phyloP scores from a whole-genome alignment of 2,329 filamentous ascomycete genomes.

The Tolypocladium ovalisporum region DNA sequence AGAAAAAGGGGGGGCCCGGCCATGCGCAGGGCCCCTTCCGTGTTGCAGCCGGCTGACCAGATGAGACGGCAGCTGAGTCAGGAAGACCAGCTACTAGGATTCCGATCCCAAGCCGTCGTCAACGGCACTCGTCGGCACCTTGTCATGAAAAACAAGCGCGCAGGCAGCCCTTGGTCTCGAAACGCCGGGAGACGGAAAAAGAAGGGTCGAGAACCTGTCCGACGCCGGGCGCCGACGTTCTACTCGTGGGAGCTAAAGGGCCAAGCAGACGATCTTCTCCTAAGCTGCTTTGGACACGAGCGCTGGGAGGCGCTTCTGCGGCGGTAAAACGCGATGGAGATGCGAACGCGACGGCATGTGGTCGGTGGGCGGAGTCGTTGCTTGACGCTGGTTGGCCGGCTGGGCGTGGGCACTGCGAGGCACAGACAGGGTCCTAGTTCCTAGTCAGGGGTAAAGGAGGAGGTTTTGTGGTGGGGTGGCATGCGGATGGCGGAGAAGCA shows the following conservation, averaged over 20 bases:
- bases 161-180: not conserved
- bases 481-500: not conserved
- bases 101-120: not conserved
- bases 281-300: slow-evolving; percentile 4
- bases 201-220: not conserved
- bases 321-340: not conserved
- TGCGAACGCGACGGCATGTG: slow-evolving; percentile 5
- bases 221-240: too few relatives aligned
- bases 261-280: slow-evolving; percentile 3
- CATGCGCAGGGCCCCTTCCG: not conserved
- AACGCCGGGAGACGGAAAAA: not conserved
- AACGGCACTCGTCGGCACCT: not conserved
- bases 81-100: not conserved
- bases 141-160: too few relatives aligned
- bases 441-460: slow-evolving; percentile 9
- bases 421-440: slow-evolving; percentile 6
- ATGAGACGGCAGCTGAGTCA: not conserved
- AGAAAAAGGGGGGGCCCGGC: not conserved
- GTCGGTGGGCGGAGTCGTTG: slow-evolving; percentile 5
- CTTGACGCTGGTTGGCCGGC: slow-evolving; percentile 5
- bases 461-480: slow-evolving; percentile 2
- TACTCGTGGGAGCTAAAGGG: not conserved
- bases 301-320: not conserved
- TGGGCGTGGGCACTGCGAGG: slow-evolving; percentile 1
- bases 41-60: not conserved